phyloP scores from a whole-genome alignment of 2,329 filamentous ascomycete species.

The Eutypa lata region DNA sequence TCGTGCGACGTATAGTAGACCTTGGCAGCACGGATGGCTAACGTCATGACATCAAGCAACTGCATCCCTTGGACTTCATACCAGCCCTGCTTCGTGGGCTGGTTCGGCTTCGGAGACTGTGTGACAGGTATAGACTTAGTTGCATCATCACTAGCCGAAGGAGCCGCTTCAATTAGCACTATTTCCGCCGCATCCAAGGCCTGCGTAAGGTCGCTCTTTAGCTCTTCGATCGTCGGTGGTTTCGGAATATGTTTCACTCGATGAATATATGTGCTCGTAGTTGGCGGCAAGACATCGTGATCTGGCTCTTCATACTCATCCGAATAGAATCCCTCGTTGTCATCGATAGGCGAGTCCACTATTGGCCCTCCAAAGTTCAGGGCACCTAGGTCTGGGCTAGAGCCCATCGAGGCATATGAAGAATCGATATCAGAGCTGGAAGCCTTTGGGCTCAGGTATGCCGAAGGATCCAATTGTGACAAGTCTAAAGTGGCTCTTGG shows the following conservation, averaged over 20 bases:
- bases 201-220: slow-evolving; percentile 61
- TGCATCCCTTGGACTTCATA: slow-evolving; percentile 88
- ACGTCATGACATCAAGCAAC: slow-evolving; percentile 85
- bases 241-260: slow-evolving; percentile 78
- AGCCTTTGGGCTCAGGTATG: slow-evolving; percentile 37
- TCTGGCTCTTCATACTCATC: slow-evolving; percentile 65
- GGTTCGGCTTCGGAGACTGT: slow-evolving; percentile 35
- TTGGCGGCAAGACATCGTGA: slow-evolving; percentile 86
- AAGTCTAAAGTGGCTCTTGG: slow-evolving; percentile 57
- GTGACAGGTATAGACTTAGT: slow-evolving; percentile 12
- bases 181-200: slow-evolving; percentile 39
- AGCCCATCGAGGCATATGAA: slow-evolving; percentile 57
- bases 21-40: slow-evolving; percentile 93
- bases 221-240: slow-evolving; percentile 76
- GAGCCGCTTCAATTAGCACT: slow-evolving; percentile 62
- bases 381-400: slow-evolving; percentile 52
- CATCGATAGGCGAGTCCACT: slow-evolving; percentile 47
- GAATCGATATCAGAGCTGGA: slow-evolving; percentile 52
- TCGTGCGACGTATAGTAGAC: slow-evolving; percentile 95
- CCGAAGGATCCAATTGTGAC: slow-evolving; percentile 46
- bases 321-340: slow-evolving; percentile 45
- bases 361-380: slow-evolving; percentile 36
- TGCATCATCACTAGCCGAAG: slow-evolving; percentile 9
- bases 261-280: slow-evolving; percentile 91
- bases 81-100: slow-evolving; percentile 52